Evolutionary conservation across 1,139 yeast genomes (phyloP), one percentile per base, ranked within the genome.

Genomic region (Nakaseomyces nivariensis): DNA sequence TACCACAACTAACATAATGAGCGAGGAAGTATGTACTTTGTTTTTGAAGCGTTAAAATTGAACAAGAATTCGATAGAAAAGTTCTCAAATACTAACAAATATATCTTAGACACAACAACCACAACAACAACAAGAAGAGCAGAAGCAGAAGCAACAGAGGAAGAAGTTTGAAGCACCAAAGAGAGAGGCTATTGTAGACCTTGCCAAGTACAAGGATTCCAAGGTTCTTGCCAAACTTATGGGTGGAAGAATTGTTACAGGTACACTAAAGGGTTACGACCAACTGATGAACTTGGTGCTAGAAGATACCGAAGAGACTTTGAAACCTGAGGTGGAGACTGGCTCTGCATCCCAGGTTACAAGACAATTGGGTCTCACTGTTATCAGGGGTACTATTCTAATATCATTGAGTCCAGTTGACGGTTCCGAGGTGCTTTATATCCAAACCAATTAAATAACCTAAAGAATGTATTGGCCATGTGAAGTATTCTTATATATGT

Each of bases 221-320:
- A 70, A 76, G 57, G 79, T 92, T 48, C 76, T 85, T 58, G 95
- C 89, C 51, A 82, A 85, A 62, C 81, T 92, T 63, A 77, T 82
- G 58, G 96, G 96, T n/a, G 97, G 96, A 11, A 78, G 97, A 65
- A 75, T 73, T 63, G 82, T 90, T 8, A 74, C 76, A 27, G 98
- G 98, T 26, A 70, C 72, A 0, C 75, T 92, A 59, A 87, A 85
- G 61, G 97, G 98, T 22, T 89, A 77, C 65, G 98, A 92, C 66
- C 95, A 86, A 67, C 75, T 89, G 67, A 85, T 90, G 95, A 92
- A 92, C 69, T 74, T 92, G 59, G 97, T 92, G 7, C 76, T 92
- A 58, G 96, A 89, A 60, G 82, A 89, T 45, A 90, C 86, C 10
- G 75, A 76, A 46, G 97, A 92, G 66, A 76, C 75, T 32, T 58